A percentile compares a stretch with the other conserved stretches of the same genome.
Conservation (phyloP, 129 eudicot species). For the Calendula officinalis region DNA sequence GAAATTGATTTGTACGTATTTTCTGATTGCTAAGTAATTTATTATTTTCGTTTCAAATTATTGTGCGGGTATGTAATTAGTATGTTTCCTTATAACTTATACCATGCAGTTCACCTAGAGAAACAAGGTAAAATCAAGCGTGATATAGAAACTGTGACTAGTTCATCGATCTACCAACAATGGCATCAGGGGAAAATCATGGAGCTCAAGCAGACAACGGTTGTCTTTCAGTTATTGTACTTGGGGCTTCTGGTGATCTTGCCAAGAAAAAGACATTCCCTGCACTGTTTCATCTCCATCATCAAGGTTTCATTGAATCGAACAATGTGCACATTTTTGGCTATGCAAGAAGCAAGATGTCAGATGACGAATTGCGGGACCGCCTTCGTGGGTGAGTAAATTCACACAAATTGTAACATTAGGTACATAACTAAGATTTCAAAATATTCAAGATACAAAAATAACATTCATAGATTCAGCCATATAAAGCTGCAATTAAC, state of each 20-base stretch:
- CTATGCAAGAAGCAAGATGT: conserved; percentile 81
- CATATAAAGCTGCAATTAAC: conserved; percentile 23
- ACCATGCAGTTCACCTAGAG: background rate
- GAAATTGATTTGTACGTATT: background rate
- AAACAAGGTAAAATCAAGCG: conserved; percentile 7
- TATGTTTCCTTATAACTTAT: background rate
- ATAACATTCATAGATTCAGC: conserved; percentile 10
- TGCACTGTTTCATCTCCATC: conserved; percentile 83
- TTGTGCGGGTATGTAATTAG: background rate
- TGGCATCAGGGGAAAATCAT: background rate
- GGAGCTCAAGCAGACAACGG: conserved; percentile 46
- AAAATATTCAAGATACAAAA: conserved; percentile 1
- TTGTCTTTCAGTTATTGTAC: conserved; percentile 69
- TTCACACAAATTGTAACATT: background rate
- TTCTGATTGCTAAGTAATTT: background rate
- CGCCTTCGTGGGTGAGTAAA: conserved; percentile 68
- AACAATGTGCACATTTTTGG: conserved; percentile 78
- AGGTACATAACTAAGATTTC: conserved; percentile 2
- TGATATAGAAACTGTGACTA: background rate
- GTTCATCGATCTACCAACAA: conserved; percentile 4
- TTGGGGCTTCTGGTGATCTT: conserved; percentile 97
- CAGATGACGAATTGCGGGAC: conserved; percentile 64
- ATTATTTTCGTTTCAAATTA: background rate
- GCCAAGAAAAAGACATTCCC: conserved; percentile 97
- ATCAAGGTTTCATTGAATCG: conserved; percentile 43